A percentile compares a stretch with the other conserved stretches of the same genome.
These are phyloP conservation scores for Fusarium sp. DNA, from an alignment of 2,329 filamentous ascomycete species.

Conservation along the genomic window DNA sequence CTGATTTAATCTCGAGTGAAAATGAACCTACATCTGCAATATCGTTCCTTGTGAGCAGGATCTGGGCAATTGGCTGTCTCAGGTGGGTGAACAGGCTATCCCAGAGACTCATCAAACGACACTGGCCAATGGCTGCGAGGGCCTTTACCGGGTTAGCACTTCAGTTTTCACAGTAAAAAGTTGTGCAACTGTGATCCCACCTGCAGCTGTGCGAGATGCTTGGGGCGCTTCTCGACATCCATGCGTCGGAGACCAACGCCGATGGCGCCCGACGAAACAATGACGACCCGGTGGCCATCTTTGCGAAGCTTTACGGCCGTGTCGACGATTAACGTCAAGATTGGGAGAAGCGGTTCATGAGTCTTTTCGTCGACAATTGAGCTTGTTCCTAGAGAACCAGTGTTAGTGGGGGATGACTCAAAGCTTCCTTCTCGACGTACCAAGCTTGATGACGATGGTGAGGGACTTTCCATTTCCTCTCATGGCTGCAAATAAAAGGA, in stretches of 20 bases:
- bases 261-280: constrained; percentile 97
- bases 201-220: constrained; percentile 90
- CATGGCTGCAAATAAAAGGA: constrained; percentile 63
- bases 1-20: background rate
- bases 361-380: constrained; percentile 98
- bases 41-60: constrained; percentile 93
- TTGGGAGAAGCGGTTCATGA: constrained; percentile 92
- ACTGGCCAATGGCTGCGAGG: constrained; percentile 95
- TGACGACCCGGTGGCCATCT: constrained; percentile 93
- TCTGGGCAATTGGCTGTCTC: constrained; percentile 91
- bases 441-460: constrained; percentile 85
- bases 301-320: constrained; percentile 88
- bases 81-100: constrained; percentile 91
- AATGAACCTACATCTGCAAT: constrained; percentile 81
- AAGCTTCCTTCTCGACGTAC: constrained; percentile 60
- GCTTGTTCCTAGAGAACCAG: constrained; percentile 82
- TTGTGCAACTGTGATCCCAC: constrained; percentile 52
- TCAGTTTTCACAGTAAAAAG: constrained; percentile 1
- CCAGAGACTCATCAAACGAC: constrained; percentile 94
- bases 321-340: constrained; percentile 91
- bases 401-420: constrained; percentile 37
- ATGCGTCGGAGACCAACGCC: constrained; percentile 92
- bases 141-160: constrained; percentile 63
- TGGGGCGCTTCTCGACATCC: constrained; percentile 88
- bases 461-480: constrained; percentile 64